phyloP scores from a whole-genome alignment of 139 green algal species.

The Zygnema circumcarinatum region DNA sequence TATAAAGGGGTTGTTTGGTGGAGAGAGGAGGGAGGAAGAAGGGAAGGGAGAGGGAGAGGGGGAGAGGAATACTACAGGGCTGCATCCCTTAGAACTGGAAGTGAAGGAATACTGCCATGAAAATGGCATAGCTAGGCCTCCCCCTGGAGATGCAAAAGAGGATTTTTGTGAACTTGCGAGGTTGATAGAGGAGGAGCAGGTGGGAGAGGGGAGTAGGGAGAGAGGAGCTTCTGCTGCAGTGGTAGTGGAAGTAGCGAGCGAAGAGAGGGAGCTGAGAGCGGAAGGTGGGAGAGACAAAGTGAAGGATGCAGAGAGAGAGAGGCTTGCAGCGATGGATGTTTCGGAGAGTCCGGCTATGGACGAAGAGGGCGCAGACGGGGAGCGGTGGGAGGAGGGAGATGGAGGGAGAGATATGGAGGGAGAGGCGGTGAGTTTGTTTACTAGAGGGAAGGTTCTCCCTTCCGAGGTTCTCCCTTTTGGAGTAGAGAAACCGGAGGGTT shows the following conservation, averaged over 20 bases:
- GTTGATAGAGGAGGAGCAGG: slow-evolving; percentile 31
- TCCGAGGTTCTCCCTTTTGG: neutral
- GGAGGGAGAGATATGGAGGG: slow-evolving; percentile 1
- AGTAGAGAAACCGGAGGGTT: neutral
- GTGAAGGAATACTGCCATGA: neutral
- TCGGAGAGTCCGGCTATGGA: neutral
- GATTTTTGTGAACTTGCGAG: neutral
- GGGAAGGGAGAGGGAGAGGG: neutral
- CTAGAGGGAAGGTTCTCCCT: neutral
- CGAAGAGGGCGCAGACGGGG: neutral
- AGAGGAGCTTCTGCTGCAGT: neutral
- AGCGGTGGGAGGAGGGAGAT: slow-evolving; percentile 10
- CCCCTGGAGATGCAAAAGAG: neutral
- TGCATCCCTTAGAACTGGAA: neutral
- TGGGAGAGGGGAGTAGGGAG: neutral
- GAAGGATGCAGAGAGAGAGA: neutral
- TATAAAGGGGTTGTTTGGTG: neutral
- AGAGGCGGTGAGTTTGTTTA: slow-evolving; percentile 6
- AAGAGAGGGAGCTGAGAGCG: neutral
- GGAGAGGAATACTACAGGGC: neutral
- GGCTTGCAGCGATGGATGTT: neutral
- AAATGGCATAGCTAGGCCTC: neutral
- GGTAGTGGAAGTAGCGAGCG: neutral
- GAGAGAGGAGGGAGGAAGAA: neutral
- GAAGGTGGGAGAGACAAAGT: neutral